Evolutionary conservation across 495 filamentous ascomycete genomes (phyloP).

Genomic region (Gamarada debralockiae): DNA sequence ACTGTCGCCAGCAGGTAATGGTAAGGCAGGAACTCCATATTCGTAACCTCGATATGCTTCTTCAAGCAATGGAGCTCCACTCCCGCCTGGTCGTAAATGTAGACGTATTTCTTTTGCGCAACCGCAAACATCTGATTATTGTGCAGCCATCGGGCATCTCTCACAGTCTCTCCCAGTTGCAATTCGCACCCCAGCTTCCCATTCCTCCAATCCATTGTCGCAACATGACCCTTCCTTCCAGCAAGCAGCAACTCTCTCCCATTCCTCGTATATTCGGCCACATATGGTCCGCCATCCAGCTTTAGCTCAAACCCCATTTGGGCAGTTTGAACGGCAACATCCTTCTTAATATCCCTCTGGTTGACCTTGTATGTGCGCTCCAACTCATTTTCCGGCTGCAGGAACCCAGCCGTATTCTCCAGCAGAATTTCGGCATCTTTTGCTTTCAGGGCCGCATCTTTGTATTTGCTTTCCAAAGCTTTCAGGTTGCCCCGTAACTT

Average conservation of each 20-base stretch:
- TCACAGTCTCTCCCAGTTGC: conserved; percentile 82
- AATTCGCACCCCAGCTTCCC: conserved; percentile 88
- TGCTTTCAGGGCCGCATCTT: conserved; percentile 72
- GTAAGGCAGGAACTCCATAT: conserved; percentile 94
- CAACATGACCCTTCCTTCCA: conserved; percentile 90
- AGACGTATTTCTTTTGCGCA: conserved; percentile 95
- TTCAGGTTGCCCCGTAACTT: conserved; percentile 81
- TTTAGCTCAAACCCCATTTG: conserved; percentile 88
- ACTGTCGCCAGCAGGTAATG: conserved; percentile 90
- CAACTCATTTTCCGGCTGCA: conserved; percentile 84
- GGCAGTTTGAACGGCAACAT: conserved; percentile 74
- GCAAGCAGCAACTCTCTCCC: conserved; percentile 80
- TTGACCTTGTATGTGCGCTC: conserved; percentile 89
- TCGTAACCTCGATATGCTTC: conserved; percentile 86
- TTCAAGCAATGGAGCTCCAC: conserved; percentile 88
- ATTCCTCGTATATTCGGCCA: conserved; percentile 82
- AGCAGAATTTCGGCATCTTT: conserved; percentile 94
- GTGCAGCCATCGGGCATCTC: conserved; percentile 89
- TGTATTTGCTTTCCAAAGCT: conserved; percentile 74
- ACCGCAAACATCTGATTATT: conserved; percentile 96
- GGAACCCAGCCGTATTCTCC: conserved; percentile 79
- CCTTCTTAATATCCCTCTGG: conserved; percentile 77
- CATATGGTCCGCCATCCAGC: conserved; percentile 79
- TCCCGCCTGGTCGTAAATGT: conserved; percentile 88
- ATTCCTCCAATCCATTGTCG: conserved; percentile 88